A percentile compares a stretch with the other conserved stretches of the same genome.
Evolutionary conservation across 2,329 filamentous ascomycete genomes (phyloP).

Genomic region (Pseudogymnoascus pannorum): DNA sequence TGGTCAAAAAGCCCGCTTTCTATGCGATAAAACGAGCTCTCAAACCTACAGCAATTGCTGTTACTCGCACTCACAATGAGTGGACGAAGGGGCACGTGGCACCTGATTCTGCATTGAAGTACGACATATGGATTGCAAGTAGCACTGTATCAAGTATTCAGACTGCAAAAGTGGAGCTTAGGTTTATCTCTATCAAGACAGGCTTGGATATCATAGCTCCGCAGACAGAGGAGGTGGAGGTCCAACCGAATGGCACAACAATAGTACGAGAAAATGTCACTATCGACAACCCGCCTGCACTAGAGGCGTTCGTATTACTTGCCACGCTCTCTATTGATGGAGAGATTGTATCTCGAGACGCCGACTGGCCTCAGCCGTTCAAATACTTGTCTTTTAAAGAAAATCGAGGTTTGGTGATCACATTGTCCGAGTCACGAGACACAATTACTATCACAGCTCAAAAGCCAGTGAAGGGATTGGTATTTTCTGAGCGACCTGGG

Average conservation of each 20-base stretch:
- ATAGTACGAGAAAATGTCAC: not conserved
- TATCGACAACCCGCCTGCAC: not conserved
- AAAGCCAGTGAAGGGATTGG: slow-evolving; percentile 52
- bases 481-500: slow-evolving; percentile 46
- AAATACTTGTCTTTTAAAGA: slow-evolving; percentile 55
- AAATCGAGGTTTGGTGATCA: slow-evolving; percentile 44
- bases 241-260: not conserved
- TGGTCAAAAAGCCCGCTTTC: slow-evolving; percentile 43
- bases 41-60: not conserved
- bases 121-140: not conserved
- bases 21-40: slow-evolving; percentile 45
- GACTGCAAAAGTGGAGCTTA: not conserved
- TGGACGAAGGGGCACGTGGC: not conserved
- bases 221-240: not conserved
- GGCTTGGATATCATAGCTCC: not conserved
- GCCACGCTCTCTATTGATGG: slow-evolving; percentile 44
- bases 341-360: slow-evolving; percentile 47
- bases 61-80: not conserved
- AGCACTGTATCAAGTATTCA: not conserved
- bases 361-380: slow-evolving; percentile 62
- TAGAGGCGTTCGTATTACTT: slow-evolving; percentile 31
- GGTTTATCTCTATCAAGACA: not conserved
- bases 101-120: not conserved
- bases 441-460: slow-evolving; percentile 45
- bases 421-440: slow-evolving; percentile 34